Evolutionary conservation across 768 basidiomycete genomes (phyloP), one percentile per base, ranked within the genome.

Genomic region (Mrakia frigida): DNA sequence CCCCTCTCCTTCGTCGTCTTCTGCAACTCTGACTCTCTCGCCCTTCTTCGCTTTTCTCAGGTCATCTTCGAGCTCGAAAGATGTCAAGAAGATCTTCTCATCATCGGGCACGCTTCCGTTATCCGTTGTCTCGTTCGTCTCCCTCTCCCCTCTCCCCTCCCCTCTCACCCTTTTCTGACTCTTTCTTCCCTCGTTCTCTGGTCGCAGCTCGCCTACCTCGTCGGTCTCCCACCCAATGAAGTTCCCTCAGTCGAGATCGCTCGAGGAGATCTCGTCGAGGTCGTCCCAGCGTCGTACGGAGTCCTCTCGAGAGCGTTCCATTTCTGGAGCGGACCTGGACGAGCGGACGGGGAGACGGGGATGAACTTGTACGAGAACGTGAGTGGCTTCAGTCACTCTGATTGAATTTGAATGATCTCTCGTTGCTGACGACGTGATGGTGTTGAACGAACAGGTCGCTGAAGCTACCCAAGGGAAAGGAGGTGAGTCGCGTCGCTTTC

Each of bases 221-320:
- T 84, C 79, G 97, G 97, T 9, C 86, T 98, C 4, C 93, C 94
- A 7, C 93, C 96, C 0, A 91, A 91, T 37, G 97, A 99, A 82
- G 97, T 99, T 63, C 97, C 97, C 0, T 95, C 94, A 0, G 96
- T 98, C 73, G 96, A 98, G 83, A 91, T 99, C 80, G 93, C 96
- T 52, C 88, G 97, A 18, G 97, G 97, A 0, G 97, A 99, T 82
- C 85, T 98, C n/a, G 87, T 98, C 53, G 97, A 99, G 83, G 85
- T 84, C 68, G 82, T 82, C 13, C 83, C 83, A 11, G 82, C 82
- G 14, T 81, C 81, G n/a, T 84, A 85, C 79, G 94, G 94, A 14
- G 94, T 97, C 61, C 90, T 92, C 78, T 91, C 90, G 78, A 90
- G 93, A 79, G 92, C 93, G 11, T 93, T 84, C 81, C 82, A 82